A percentile compares a stretch with the other conserved stretches of the same genome.
Conservation (phyloP, 257 asterid species). For the Penstemon newberryi region DNA sequence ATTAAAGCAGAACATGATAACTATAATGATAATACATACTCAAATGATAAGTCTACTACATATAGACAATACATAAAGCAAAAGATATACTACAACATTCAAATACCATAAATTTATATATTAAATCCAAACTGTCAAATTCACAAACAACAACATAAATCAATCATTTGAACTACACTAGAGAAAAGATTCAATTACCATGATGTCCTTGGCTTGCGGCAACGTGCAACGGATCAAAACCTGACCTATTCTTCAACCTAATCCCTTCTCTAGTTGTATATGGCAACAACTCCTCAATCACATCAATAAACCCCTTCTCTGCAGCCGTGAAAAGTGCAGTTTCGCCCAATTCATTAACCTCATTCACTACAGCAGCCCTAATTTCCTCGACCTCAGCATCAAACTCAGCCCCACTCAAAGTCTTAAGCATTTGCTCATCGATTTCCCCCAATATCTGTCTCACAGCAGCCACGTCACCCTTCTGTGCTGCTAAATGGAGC, state of each 20-base stretch:
- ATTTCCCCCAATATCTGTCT: slow-evolving; percentile 47
- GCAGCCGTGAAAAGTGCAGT: slow-evolving; percentile 54
- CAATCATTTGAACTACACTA: background rate
- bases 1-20: too few species aligned
- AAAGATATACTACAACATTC: too few species aligned
- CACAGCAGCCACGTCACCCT: slow-evolving; percentile 47
- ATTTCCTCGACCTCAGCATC: slow-evolving; percentile 52
- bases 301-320: slow-evolving; percentile 46
- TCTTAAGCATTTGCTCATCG: slow-evolving; percentile 46
- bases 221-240: slow-evolving; percentile 49
- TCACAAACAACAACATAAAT: background rate
- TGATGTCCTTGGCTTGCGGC: slow-evolving; percentile 54
- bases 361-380: slow-evolving; percentile 55
- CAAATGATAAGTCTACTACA: too few species aligned
- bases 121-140: background rate
- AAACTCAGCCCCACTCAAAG: slow-evolving; percentile 42
- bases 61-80: too few species aligned
- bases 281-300: slow-evolving; percentile 47
- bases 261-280: slow-evolving; percentile 46
- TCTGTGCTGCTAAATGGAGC: slow-evolving; percentile 56
- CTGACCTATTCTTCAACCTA: slow-evolving; percentile 41
- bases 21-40: too few species aligned
- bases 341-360: slow-evolving; percentile 54
- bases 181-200: slow-evolving; percentile 29
- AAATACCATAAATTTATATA: too few species aligned